Base-by-base conservation (phyloP, 352 stramenopile genomes). In the Phytophthora europaea region DNA sequence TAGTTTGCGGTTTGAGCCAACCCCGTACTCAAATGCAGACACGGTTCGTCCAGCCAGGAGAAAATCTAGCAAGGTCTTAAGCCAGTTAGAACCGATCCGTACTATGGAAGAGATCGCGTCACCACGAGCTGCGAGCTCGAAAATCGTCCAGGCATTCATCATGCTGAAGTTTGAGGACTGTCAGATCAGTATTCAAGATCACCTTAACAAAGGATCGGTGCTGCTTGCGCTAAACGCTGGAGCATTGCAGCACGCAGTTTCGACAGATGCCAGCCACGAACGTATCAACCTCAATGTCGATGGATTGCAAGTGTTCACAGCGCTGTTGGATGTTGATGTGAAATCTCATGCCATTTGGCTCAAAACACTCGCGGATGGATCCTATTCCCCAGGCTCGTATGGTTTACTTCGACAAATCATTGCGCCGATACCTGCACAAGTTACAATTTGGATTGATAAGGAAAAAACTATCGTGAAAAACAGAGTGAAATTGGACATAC, bases 171-270 rank as follows among this genome's bases (percentile, higher is more conserved):
- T 94, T 31, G 78, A 91, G 68, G 89, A 96, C 59, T 89, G 78
- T n/a, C 89, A 96, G 72, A 81, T 94, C 38, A 93, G 75, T 53
- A 43, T 94, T n/a, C 87, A 94, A 72, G 87, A 94, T 40, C 72
- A 83, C 12, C 31, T 71, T 6, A 73, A 92, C 70, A 94, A 94
- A 83, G 86, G 87, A 6, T 91, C 85, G 0, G 66, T 94, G 1
- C 65, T 96, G 7, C 26, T 96, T 2, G 89, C 82, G 22, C 65
- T 96, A 16, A 92, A 82, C 53, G 82, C 77, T 61, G 86, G 83
- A 15, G 87, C 69, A 4, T 63, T 96, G 15, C 84, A 83, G 33
- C 71, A 93, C 55, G 90, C 83, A 2, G 59, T 85, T 40, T 91
- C 87, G 0, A 59, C 75, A 8, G 83, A 93, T 65, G 53, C 67